Evolutionary conservation across 2,329 filamentous ascomycete species (phyloP), one percentile per base, ranked within the genome.

Genomic region (Bipolaris victoriae): DNA sequence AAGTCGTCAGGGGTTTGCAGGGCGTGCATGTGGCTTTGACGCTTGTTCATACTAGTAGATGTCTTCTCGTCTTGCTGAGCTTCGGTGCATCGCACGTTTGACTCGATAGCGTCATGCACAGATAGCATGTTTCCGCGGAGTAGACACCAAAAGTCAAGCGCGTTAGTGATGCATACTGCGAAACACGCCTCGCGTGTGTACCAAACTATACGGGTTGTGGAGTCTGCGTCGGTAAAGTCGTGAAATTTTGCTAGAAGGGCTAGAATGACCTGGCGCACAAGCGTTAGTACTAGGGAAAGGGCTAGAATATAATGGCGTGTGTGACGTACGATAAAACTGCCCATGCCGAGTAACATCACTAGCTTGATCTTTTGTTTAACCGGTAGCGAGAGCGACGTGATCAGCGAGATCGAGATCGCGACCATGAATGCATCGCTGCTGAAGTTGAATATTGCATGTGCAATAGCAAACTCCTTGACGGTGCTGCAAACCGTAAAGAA

Each of bases 351-450:
- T 31, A 85, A 73, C 24, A 76, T 60, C n/a, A 77, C 66, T 1
- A 88, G 78, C 1, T 85, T 77, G 0, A 81, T 51, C 70, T 87
- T 88, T 65, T 84, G 81, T 67, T 79, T 83, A 1, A 76, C 39
- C 5, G 79, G 74, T 2, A 88, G 75, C 44, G 81, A 79, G 1
- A 85, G 79, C 24, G 78, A 78, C 10, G 83, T 62, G 24, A 88
- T 66, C 51, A 84, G 73, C 0, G 85, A 84, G 60, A 88, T 78
- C 1, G 85, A 84, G 18, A 88, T 81, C 3, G 79, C 66, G 26
- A 88, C 81, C 67, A 88, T 87, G 75, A 84, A 79, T 2, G 86
- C 36, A 61, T 88, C 86, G 24, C 84, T 86, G 2, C 82, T 81
- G 47, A 88, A 82, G 63, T 88, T 88, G 67, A 88, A 81, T 3